Conservation (phyloP, 1,139 yeast genomes). For the Suhomyces yuchorum region DNA sequence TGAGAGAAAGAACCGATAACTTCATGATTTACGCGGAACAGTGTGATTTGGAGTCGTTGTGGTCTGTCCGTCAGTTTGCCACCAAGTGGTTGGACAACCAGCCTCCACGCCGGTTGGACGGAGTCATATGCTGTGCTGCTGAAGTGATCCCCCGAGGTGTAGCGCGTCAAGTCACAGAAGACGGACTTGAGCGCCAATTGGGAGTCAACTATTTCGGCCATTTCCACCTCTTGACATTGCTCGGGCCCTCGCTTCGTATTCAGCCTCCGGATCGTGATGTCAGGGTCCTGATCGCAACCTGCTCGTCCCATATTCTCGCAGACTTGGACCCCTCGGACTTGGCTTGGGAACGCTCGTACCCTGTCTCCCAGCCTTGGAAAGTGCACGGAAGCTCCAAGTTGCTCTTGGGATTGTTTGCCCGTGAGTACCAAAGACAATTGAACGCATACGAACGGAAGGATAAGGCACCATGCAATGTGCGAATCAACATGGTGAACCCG, state of each 20-base stretch:
- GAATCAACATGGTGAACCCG: conserved; percentile 82
- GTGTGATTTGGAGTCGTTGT: conserved; percentile 75
- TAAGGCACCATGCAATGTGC: conserved; percentile 65
- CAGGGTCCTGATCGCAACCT: conserved; percentile 71
- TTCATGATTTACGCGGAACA: conserved; percentile 82
- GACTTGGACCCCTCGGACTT: conserved; percentile 66
- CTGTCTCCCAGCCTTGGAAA: conserved; percentile 64
- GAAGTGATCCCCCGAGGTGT: conserved; percentile 70
- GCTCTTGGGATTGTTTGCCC: conserved; percentile 69
- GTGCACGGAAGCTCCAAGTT: conserved; percentile 83
- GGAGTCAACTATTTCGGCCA: conserved; percentile 83
- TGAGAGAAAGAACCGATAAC: conserved; percentile 70
- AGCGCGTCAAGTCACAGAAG: conserved; percentile 63
- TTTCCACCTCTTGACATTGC: conserved; percentile 72
- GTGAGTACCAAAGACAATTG: conserved; percentile 71
- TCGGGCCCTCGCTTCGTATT: conserved; percentile 77
- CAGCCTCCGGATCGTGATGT: conserved; percentile 97
- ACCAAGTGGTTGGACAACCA: conserved; percentile 90
- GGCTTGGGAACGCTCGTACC: conserved; percentile 65
- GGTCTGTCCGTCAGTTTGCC: conserved; percentile 85
- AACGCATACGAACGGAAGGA: conserved; percentile 62
- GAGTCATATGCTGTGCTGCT: conserved; percentile 85
- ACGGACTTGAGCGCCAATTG: conserved; percentile 84
- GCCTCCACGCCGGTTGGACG: conserved; percentile 90
- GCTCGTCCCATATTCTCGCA: conserved; percentile 77